Evolutionary conservation across 192 early-diverging fungal genomes (phyloP), one percentile per base, ranked within the genome.

Genomic region (Allomyces macrogynus): DNA sequence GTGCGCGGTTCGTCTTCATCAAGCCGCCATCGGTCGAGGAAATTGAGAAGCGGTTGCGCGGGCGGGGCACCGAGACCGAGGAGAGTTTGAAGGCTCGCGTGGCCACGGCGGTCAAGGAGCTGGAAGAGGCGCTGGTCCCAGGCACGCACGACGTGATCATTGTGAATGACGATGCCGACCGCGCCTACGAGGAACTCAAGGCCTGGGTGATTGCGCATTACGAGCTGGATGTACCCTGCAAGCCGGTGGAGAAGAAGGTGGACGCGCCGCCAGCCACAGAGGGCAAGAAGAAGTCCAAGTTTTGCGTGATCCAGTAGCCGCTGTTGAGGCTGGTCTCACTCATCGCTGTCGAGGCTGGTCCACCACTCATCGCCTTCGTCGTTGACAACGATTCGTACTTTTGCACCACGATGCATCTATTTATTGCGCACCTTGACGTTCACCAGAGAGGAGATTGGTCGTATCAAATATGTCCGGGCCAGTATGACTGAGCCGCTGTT

Each of bases 61-160:
- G 83, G 26, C 83, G 95, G 11, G 89, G 89, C 8, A 95, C 95
- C 12, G 95, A 98, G 71, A 86, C 77, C 44, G 90, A 94, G 66
- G 80, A 81, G 12, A 81, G 82, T 25, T 72, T 95, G 60, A 63
- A 81, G 65, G 79, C 81, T 63, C 81, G 95, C 24, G 68, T 98
- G 61, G 76, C 75, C 5, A 80, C 88, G 16, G 89, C 91, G 3
- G 83, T 87, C 71, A 69, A 72, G 43, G 95, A 98, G 73, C 71
- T 98, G 24, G 88, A 80, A 23, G 44, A 49, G 44, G 44, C 44
- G 44, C 26, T 26, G 26, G 67, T 79, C 62, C 71, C 77, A 16
- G 83, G 83, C 20, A 61, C 81, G 10, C 85, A 84, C 65, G 89
- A 96, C 71, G 69, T 75, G 68, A 80, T 84, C 64, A 84, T 95